Percentiles rank a stretch among this genome's conserved stretches.
These are phyloP conservation scores for Myxozyma nipponensis DNA, from an alignment of 805 yeast species.

Conservation along the genomic window DNA sequence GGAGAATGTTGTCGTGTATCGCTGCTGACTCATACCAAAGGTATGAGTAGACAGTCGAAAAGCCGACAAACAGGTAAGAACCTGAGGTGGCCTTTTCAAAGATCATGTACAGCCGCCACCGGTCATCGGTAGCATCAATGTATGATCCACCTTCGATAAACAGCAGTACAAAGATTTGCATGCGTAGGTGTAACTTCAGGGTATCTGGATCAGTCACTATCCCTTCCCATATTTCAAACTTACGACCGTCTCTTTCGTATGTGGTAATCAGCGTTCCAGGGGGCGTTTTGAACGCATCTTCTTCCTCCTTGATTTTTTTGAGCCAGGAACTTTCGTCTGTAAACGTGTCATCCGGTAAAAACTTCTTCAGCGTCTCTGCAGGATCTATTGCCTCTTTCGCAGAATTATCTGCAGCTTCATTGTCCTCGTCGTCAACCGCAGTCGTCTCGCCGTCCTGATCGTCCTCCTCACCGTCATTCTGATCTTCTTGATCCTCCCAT, in stretches of 20 bases:
- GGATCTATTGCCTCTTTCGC: conserved; percentile 43
- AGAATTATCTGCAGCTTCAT: conserved; percentile 1
- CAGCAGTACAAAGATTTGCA: conserved; percentile 74
- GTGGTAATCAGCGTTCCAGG: conserved; percentile 34
- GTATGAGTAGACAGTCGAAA: conserved; percentile 76
- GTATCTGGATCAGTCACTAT: conserved; percentile 44
- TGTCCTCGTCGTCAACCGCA: no score
- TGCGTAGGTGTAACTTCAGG: conserved; percentile 55
- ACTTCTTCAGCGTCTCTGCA: conserved; percentile 49
- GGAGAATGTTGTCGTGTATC: conserved; percentile 44
- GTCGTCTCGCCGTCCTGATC: no score
- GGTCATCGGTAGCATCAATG: conserved; percentile 68
- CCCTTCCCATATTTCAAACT: conserved; percentile 52
- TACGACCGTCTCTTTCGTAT: conserved; percentile 40
- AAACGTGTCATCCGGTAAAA: conserved; percentile 57
- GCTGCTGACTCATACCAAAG: conserved; percentile 64
- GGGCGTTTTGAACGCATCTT: conserved; percentile 15
- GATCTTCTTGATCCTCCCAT: conserved; percentile 18
- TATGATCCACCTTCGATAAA: conserved; percentile 93
- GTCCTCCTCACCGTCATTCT: not conserved
- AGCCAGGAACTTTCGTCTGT: conserved; percentile 67
- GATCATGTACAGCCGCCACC: conserved; percentile 75
- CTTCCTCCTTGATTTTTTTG: conserved; percentile 2
- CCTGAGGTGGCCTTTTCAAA: conserved; percentile 32
- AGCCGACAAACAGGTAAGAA: conserved; percentile 60